These are phyloP conservation scores for Vitis rupestris DNA, from an alignment of 164 flowering plant species.

Conservation along the genomic window DNA sequence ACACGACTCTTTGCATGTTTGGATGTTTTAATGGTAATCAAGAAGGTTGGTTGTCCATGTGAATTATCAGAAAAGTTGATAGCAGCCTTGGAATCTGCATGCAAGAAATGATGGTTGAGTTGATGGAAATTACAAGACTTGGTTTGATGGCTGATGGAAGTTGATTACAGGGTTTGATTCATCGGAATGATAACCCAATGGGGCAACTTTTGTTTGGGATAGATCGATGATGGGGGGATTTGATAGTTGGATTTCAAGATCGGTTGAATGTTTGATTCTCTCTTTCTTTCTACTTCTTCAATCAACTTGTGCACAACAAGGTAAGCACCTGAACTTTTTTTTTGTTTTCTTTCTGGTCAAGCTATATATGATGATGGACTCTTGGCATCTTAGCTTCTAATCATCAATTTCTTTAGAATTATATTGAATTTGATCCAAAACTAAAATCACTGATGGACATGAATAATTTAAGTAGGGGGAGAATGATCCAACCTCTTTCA, in stretches of 20 bases:
- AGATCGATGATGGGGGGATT: constrained; percentile 48
- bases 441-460: too few relatives aligned
- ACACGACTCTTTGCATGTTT: background rate
- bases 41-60: background rate
- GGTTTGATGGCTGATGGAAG: constrained; percentile 4
- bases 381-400: too few relatives aligned
- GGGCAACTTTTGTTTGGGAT: constrained; percentile 24
- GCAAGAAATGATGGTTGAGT: background rate
- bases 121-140: background rate
- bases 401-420: too few relatives aligned
- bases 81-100: background rate
- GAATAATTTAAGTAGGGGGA: too few relatives aligned
- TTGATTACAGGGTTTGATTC: constrained; percentile 3
- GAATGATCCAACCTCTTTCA: too few relatives aligned
- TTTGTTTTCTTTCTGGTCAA: background rate
- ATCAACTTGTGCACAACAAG: constrained; percentile 44
- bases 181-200: constrained; percentile 30
- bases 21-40: background rate
- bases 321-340: constrained; percentile 25
- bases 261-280: constrained; percentile 23
- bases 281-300: constrained; percentile 25
- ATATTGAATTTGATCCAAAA: too few relatives aligned
- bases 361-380: too few relatives aligned
- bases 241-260: constrained; percentile 16
- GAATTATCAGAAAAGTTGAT: background rate